Evolutionary conservation across 2,329 filamentous ascomycete genomes (phyloP), one percentile per base, ranked within the genome.

Genomic region (Hypoxylon sp.): DNA sequence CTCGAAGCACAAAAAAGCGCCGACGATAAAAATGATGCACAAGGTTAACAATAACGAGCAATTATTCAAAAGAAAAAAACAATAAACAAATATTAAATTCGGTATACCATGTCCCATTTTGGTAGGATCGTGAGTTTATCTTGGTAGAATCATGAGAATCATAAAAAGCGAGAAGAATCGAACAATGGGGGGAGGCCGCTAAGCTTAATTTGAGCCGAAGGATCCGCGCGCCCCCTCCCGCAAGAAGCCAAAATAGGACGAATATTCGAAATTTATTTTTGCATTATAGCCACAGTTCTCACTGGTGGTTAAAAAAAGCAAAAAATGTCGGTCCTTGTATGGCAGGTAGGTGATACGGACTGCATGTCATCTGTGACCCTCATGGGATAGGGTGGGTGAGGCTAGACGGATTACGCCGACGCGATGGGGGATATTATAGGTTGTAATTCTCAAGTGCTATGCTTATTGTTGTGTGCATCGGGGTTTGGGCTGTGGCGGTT

Each of bases 291-390:
- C 5, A 25, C 9, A 25, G 27, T 45, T 16, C 9, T 4, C 11
- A 15, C 21, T 20, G 19, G 27, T 27, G 8, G 32, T 25, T 35
- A 17, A 31, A 27, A 29, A 51, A 57, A 53, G 50, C 41, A 36
- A 20, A 55, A 51, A 42, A 41, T 42, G 20, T 27, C 27, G 8
- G 21, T 44, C 42, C 37, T 2, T 47, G 42, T 55, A 40, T 30
- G 42, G 51, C 29, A 58, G 30, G 43, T 51, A 42, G 27, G 26
- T 51, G 35, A 48, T 45, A 46, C 30, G 23, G 23, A 35, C 30
- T 55, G 46, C 45, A 57, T 57, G 46, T 47, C 37, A 55, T 55
- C 41, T 27, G 31, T 13, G n/a, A n/a, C n/a, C n/a, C n/a, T n/a
- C n/a, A n/a, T n/a, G n/a, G n/a, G n/a, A n/a, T n/a, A n/a, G n/a